phyloP scores from a whole-genome alignment of 2,329 filamentous ascomycete species.

The Decorospora gaudefroyi region DNA sequence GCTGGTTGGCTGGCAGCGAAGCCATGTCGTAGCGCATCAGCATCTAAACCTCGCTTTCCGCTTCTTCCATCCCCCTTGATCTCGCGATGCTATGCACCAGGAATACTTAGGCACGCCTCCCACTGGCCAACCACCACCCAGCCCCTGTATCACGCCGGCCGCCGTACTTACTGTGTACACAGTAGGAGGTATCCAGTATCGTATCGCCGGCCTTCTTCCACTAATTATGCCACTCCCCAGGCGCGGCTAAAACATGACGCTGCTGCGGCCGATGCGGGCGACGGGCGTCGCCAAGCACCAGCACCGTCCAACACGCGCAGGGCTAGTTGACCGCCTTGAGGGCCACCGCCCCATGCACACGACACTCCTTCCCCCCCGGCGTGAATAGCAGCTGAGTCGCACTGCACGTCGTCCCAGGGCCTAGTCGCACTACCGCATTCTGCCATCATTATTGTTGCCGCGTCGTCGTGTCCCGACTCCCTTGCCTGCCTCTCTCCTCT shows the following conservation, averaged over 20 bases:
- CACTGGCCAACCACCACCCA: constrained; percentile 5
- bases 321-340: constrained; percentile 44
- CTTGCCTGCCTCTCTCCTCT: constrained; percentile 31
- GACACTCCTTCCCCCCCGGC: constrained; percentile 34
- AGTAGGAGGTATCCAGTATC: too few relatives aligned
- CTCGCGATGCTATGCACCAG: constrained; percentile 24
- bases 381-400: constrained; percentile 43
- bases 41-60: constrained; percentile 22
- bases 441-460: constrained; percentile 36
- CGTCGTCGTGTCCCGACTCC: constrained; percentile 30
- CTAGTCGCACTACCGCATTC: constrained; percentile 39
- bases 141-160: constrained; percentile 18
- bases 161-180: too few relatives aligned
- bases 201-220: constrained; percentile 27
- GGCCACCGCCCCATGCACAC: constrained; percentile 39
- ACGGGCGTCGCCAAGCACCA: constrained; percentile 30
- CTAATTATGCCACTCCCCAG: constrained; percentile 29
- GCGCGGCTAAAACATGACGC: constrained; percentile 44
- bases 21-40: constrained; percentile 24
- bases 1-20: constrained; percentile 23
- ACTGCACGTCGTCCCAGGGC: constrained; percentile 31
- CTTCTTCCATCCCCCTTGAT: constrained; percentile 34
- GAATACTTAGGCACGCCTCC: constrained; percentile 8
- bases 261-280: constrained; percentile 27
- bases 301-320: constrained; percentile 33